Evolutionary conservation across 176 grass and related monocot genomes (phyloP), one percentile per base, ranked within the genome.

Genomic region (Hyparrhenia diplandra): DNA sequence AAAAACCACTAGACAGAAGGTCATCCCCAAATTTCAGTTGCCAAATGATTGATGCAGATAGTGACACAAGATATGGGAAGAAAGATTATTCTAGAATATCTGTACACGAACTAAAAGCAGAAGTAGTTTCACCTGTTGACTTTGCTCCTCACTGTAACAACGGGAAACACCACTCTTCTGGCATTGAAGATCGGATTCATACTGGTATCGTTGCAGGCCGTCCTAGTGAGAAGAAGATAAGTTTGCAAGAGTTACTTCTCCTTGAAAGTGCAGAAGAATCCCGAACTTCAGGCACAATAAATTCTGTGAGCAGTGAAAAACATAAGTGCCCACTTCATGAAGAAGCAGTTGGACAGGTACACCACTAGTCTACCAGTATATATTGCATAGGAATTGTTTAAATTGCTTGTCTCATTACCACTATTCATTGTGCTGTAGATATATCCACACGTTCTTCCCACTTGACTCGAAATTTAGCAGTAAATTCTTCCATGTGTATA

Each of bases 221-320:
- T 61, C 72, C 74, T 37, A 67, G 51, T 58, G 75, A 86, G 2
- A 78, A 68, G 45, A 92, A 80, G 14, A 73, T 86, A 58, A 86
- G 80, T 63, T 84, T 86, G 61, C 18, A 92, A 80, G 79, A 92
- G 45, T 43, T 92, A 32, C 80, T 92, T 85, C 61, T 51, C 46
- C 75, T 84, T 2, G 83, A 93, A 89, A 92, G 83, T 35, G 73
- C 68, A 62, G 82, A 73, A 80, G 88, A 91, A 76, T 58, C 80
- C 8, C 61, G 71, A 73, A 21, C 30, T 58, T 40, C 37, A 23
- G 14, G n/a, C 45, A 29, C 69, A 64, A 69, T 58, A 54, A 76
- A 54, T 52, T 87, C 79, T 1, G 74, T 79, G 65, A 58, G 31
- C 36, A 58, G 82, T 87, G 69, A 80, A 87, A 80, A 75, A 13